phyloP scores from a whole-genome alignment of 1,139 yeast genomes.

The Hansenula sp. region DNA sequence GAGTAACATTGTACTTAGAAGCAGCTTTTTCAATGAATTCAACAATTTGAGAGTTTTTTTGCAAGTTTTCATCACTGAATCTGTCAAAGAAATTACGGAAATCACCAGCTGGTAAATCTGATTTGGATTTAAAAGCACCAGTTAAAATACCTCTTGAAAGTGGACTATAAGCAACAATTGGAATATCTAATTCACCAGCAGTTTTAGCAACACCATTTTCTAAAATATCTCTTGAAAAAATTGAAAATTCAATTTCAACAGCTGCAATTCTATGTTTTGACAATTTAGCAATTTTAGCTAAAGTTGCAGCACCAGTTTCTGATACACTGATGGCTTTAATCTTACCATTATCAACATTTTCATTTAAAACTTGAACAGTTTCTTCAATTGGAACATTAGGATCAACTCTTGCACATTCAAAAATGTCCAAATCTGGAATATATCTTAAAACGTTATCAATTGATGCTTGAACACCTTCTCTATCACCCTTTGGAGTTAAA shows the following conservation, averaged over 20 bases:
- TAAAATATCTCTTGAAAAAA: slow-evolving; percentile 57
- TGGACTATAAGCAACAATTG: slow-evolving; percentile 78
- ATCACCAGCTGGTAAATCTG: slow-evolving; percentile 51
- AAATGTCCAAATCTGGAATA: slow-evolving; percentile 47
- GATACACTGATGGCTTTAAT: slow-evolving; percentile 67
- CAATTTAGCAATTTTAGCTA: slow-evolving; percentile 48
- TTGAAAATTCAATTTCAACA: slow-evolving; percentile 73
- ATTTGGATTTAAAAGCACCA: slow-evolving; percentile 45
- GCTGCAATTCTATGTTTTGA: slow-evolving; percentile 43
- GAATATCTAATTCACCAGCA: slow-evolving; percentile 49
- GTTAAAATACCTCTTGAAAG: slow-evolving; percentile 73
- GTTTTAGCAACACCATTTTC: slow-evolving; percentile 55
- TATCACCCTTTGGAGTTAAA: slow-evolving; percentile 44
- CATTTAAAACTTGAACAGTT: slow-evolving; percentile 45
- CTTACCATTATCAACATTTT: slow-evolving; percentile 48
- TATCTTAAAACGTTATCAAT: slow-evolving; percentile 46
- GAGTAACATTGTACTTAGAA: slow-evolving; percentile 37
- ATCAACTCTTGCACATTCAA: slow-evolving; percentile 69
- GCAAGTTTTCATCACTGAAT: slow-evolving; percentile 52
- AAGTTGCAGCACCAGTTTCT: slow-evolving; percentile 61
- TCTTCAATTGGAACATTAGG: slow-evolving; percentile 42
- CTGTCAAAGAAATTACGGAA: slow-evolving; percentile 48
- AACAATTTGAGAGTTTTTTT: slow-evolving; percentile 41
- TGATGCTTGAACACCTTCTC: slow-evolving; percentile 42
- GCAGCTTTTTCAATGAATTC: slow-evolving; percentile 46